Conservation (phyloP, 225 moss, liverwort and hornwort species). For the Takakia lepidozioides region DNA sequence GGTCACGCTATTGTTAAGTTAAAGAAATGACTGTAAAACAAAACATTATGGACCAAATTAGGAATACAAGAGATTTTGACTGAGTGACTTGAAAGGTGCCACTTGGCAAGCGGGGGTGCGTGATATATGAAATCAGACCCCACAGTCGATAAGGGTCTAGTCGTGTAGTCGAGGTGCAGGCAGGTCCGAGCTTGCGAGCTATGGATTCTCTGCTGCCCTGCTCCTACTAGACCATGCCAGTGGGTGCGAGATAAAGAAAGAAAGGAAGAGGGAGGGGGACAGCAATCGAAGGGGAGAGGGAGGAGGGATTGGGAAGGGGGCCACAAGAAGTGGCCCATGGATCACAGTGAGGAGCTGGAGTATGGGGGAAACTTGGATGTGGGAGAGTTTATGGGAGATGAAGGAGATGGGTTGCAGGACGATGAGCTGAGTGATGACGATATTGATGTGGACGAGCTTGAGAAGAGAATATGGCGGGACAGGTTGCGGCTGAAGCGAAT, state of each 20-base stretch:
- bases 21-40: too few relatives aligned
- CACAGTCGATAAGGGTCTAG: too few relatives aligned
- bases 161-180: too few relatives aligned
- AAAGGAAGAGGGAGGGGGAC: background rate
- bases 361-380: constrained; percentile 28
- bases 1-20: too few relatives aligned
- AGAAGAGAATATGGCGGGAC: constrained; percentile 92
- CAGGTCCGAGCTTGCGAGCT: too few relatives aligned
- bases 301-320: background rate
- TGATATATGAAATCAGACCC: too few relatives aligned
- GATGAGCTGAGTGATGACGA: constrained; percentile 86
- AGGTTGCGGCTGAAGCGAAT: constrained; percentile 80
- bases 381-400: constrained; percentile 36
- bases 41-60: too few relatives aligned
- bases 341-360: constrained; percentile 20
- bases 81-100: too few relatives aligned
- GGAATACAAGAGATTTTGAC: too few relatives aligned
- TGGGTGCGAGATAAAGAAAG: background rate
- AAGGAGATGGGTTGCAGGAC: constrained; percentile 63
- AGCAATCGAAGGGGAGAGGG: background rate
- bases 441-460: constrained; percentile 90
- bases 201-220: too few relatives aligned
- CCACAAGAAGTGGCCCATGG: constrained; percentile 13
- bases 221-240: too few relatives aligned
- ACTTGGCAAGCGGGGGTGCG: too few relatives aligned